Conservation (phyloP, 345 rosid genomes). For the Linum lewisii region DNA sequence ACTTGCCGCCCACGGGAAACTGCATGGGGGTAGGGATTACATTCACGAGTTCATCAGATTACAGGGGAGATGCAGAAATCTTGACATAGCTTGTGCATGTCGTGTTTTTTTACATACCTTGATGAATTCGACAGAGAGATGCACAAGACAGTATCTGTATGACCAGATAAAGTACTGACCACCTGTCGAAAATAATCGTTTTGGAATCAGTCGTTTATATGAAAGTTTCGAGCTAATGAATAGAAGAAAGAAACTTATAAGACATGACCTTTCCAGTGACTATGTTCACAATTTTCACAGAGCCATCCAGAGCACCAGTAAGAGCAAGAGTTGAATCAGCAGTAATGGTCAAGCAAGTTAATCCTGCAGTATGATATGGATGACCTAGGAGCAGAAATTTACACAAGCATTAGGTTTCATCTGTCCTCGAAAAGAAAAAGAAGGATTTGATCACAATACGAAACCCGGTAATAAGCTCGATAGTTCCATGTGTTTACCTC, state of each 20-base stretch:
- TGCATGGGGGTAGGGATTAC: constrained; percentile 10
- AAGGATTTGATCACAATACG: not conserved
- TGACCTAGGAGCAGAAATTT: constrained; percentile 41
- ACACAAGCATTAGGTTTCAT: not conserved
- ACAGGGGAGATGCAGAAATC: not conserved
- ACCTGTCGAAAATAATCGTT: constrained; percentile 36
- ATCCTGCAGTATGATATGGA: constrained; percentile 72
- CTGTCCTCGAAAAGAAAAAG: too few relatives aligned
- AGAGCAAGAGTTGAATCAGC: constrained; percentile 68
- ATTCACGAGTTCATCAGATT: not conserved
- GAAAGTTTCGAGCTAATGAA: not conserved
- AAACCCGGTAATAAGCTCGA: not conserved
- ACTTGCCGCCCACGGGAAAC: constrained; percentile 71
- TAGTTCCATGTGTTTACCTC: constrained; percentile 31
- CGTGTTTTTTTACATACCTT: constrained; percentile 24
- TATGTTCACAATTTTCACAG: constrained; percentile 71
- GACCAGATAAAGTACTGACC: constrained; percentile 56
- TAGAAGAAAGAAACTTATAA: constrained; percentile 2
- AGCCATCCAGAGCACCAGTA: constrained; percentile 74
- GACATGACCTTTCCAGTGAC: constrained; percentile 58
- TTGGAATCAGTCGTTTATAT: not conserved
- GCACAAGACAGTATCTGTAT: constrained; percentile 66
- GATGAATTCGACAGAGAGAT: constrained; percentile 40
- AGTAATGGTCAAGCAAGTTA: constrained; percentile 70
- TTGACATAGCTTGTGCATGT: not conserved